phyloP scores from a whole-genome alignment of 1,284 basidiomycete genomes.

The Thecaphora thlaspeos region DNA sequence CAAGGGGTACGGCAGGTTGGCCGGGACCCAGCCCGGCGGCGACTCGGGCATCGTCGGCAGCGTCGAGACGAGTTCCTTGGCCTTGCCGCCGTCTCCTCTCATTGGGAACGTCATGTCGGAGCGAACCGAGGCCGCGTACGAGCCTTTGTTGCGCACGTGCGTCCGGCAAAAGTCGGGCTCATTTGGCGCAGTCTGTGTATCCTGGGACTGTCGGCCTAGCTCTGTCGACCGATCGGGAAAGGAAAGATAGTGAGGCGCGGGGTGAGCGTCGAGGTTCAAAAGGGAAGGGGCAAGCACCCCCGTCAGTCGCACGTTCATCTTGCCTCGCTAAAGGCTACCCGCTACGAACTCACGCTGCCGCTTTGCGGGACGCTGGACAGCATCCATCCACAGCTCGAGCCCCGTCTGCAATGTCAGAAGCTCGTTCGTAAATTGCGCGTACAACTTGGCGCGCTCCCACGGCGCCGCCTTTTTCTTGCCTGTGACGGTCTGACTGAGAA shows the following conservation, averaged over 20 bases:
- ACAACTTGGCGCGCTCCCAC: constrained; percentile 42
- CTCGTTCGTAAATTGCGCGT: constrained; percentile 47
- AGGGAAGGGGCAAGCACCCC: no score
- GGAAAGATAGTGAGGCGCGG: no score
- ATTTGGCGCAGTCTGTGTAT: constrained; percentile 1
- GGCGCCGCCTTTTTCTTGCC: constrained; percentile 36
- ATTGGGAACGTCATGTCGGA: constrained; percentile 52
- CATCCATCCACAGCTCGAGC: constrained; percentile 41
- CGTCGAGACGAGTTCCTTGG: constrained; percentile 41
- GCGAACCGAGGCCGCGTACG: constrained; percentile 44
- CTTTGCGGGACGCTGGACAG: constrained; percentile 30
- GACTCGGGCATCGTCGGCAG: constrained; percentile 34
- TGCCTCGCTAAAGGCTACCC: no score
- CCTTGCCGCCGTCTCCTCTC: constrained; percentile 48
- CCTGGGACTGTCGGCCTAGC: not conserved
- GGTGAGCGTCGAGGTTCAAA: no score
- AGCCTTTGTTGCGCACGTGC: constrained; percentile 28
- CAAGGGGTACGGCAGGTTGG: constrained; percentile 41
- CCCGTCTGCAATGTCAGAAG: constrained; percentile 33
- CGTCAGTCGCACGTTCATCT: no score
- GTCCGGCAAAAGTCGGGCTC: not conserved
- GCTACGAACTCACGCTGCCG: constrained; percentile 14
- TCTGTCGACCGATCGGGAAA: no score
- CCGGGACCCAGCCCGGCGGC: constrained; percentile 14
- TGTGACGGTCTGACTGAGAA: constrained; percentile 31